Evolutionary conservation across 345 rosid genomes (phyloP).

Genomic region (Citrus glauca): DNA sequence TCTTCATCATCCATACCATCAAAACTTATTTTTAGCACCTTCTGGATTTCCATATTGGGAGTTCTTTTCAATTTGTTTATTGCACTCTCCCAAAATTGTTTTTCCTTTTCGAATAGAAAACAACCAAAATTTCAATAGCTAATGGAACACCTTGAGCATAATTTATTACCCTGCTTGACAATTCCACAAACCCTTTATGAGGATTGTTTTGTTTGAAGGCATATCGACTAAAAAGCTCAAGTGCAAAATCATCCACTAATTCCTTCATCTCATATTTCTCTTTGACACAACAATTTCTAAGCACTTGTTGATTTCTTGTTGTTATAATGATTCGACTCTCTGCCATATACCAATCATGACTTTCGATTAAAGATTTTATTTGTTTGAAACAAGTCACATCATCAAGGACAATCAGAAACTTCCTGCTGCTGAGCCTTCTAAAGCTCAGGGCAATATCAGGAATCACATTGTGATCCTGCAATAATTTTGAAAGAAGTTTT

Average conservation of each 20-base stretch:
- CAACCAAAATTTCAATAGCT: constrained; percentile 8
- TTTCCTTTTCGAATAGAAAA: no score
- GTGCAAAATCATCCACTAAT: not conserved
- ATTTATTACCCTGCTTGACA: not conserved
- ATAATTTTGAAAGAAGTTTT: no score
- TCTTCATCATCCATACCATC: constrained; percentile 5
- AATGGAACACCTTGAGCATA: constrained; percentile 7
- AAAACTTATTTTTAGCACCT: constrained; percentile 4
- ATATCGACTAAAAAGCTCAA: not conserved
- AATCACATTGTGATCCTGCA: no score
- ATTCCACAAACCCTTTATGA: not conserved
- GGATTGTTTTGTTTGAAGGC: constrained; percentile 1
- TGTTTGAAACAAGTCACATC: no score
- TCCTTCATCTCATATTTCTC: not conserved
- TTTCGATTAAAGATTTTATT: no score
- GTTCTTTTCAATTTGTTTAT: not conserved
- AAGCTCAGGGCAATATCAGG: no score
- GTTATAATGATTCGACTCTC: constrained; percentile 2
- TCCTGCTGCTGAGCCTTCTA: no score
- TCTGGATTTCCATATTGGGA: not conserved
- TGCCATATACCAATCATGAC: no score
- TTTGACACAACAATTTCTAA: not conserved
- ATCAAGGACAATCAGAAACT: no score
- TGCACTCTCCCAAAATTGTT: not conserved
- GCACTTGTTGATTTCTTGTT: constrained; percentile 1